A percentile compares a stretch with the other conserved stretches of the same genome.
Evolutionary conservation across 192 early-diverging fungal species (phyloP).

Genomic region (Gonapodya prolifera): DNA sequence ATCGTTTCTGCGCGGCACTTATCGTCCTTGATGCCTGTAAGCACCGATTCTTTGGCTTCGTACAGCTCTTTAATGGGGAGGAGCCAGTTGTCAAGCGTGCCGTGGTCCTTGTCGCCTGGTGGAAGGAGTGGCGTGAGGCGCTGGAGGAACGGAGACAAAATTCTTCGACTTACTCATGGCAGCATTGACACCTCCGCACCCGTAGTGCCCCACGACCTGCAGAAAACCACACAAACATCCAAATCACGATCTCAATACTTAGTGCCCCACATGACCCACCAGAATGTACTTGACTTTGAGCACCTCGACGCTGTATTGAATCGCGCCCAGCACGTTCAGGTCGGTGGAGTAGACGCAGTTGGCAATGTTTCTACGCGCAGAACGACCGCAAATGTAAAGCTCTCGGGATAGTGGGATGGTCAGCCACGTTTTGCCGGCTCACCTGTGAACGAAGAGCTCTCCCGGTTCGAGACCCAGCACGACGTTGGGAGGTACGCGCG

Average conservation of each 20-base stretch:
- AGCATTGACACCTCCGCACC: slow-evolving; percentile 27
- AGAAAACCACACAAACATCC: too few relatives aligned
- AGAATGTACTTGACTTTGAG: slow-evolving; percentile 87
- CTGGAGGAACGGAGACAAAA: neutral
- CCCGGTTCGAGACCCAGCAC: slow-evolving; percentile 42
- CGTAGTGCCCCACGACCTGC: slow-evolving; percentile 18
- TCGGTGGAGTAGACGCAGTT: slow-evolving; percentile 76
- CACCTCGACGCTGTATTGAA: slow-evolving; percentile 85
- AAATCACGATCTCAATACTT: too few relatives aligned
- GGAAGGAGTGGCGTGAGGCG: neutral
- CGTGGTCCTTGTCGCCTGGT: slow-evolving; percentile 35
- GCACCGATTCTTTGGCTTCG: slow-evolving; percentile 32
- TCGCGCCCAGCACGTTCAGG: slow-evolving; percentile 64
- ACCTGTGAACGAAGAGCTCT: slow-evolving; percentile 85
- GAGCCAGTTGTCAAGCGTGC: slow-evolving; percentile 85
- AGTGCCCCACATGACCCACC: slow-evolving; percentile 21
- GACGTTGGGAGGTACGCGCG: slow-evolving; percentile 71
- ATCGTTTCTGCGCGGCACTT: neutral
- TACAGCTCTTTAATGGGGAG: slow-evolving; percentile 78
- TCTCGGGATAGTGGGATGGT: too few relatives aligned
- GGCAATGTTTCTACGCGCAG: slow-evolving; percentile 68
- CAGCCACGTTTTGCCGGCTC: neutral
- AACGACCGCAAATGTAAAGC: too few relatives aligned
- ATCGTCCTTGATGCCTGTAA: slow-evolving; percentile 13
- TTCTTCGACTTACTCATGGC: slow-evolving; percentile 12